These are phyloP conservation scores for Lepidium campestre DNA, from an alignment of 441 rosid species.

Conservation along the genomic window DNA sequence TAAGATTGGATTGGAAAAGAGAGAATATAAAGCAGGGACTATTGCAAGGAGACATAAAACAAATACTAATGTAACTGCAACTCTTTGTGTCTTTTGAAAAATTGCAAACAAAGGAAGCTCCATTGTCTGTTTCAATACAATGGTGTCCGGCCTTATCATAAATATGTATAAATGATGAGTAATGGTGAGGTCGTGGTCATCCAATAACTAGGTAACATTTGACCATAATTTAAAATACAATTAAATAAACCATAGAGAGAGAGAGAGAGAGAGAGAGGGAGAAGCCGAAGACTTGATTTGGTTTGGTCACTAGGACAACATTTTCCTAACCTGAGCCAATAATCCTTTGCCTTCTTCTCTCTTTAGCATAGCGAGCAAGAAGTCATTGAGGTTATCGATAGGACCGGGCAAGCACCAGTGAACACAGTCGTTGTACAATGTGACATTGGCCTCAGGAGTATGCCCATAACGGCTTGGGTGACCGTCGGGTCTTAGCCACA, in stretches of 20 bases:
- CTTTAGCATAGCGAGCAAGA: slow-evolving; percentile 61
- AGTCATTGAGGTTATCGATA: slow-evolving; percentile 52
- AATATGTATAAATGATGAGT: slow-evolving; percentile 4
- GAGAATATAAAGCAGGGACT: slow-evolving; percentile 27
- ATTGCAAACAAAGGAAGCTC: slow-evolving; percentile 24
- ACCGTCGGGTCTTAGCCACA: slow-evolving; percentile 56
- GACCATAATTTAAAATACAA: background rate
- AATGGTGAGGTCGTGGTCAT: slow-evolving; percentile 13
- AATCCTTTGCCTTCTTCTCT: slow-evolving; percentile 50
- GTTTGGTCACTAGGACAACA: slow-evolving; percentile 21
- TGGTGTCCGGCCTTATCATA: background rate
- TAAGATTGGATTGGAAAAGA: slow-evolving; percentile 11
- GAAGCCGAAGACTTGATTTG: background rate
- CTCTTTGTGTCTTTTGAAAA: slow-evolving; percentile 18
- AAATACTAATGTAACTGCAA: slow-evolving; percentile 13
- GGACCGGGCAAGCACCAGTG: slow-evolving; percentile 80
- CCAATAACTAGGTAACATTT: background rate
- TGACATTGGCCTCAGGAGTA: slow-evolving; percentile 39
- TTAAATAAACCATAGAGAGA: slow-evolving; percentile 7
- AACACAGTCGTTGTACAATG: slow-evolving; percentile 55
- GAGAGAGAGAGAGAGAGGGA: background rate
- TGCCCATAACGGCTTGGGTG: slow-evolving; percentile 60
- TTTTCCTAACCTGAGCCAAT: slow-evolving; percentile 32
- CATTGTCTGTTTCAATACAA: slow-evolving; percentile 10
- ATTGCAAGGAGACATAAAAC: slow-evolving; percentile 31